Base-by-base conservation (phyloP, 2,329 filamentous ascomycete genomes). In the Hypoxylon sp. region DNA sequence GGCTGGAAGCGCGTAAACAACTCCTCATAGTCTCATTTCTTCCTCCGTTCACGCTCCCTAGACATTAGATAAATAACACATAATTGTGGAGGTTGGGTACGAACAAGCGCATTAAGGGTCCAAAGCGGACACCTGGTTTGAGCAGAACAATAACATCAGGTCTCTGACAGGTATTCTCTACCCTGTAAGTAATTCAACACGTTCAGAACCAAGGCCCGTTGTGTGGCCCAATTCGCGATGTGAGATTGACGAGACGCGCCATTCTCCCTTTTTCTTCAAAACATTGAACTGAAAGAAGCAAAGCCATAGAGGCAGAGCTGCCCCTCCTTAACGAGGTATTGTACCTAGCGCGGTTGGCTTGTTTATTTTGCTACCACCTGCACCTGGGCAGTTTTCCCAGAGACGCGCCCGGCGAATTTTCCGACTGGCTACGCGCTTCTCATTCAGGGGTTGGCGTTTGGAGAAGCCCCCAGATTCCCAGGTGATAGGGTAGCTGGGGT, bases 401-500 rank as follows among this genome's bases (percentile, higher is more conserved):
- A 47, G 61, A 69, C 63, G 71, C 73, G 72, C 73, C 72, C 71
- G 61, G 67, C 68, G 57, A 64, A 69, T 62, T 68, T 59, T 67
- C 74, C 72, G 73, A 75, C 67, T 73, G 72, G 73, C 54, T 70
- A 63, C 48, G 61, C 50, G 53, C 34, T 64, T 52, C 46, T 45
- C 37, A 34, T 51, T 65, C 61, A 67, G 65, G 70, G 67, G 72
- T 68, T 64, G 67, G 63, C 68, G 69, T 74, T 67, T 73, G 69
- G 72, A 66, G 64, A 64, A 51, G 62, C 59, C 68, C 55, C 64
- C 56, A 65, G 63, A 61, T 64, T 55, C 64, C 46, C 60, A 62
- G 37, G 55, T 71, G 70, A 73, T 73, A 74, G 70, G 72, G 54
- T 56, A 69, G 56, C 48, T 63, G 21, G 8, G 25, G 25, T n/a